A percentile compares a stretch with the other conserved stretches of the same genome.
Conservation (phyloP, 352 stramenopile species). For the Pelagophyceae sp. region DNA sequence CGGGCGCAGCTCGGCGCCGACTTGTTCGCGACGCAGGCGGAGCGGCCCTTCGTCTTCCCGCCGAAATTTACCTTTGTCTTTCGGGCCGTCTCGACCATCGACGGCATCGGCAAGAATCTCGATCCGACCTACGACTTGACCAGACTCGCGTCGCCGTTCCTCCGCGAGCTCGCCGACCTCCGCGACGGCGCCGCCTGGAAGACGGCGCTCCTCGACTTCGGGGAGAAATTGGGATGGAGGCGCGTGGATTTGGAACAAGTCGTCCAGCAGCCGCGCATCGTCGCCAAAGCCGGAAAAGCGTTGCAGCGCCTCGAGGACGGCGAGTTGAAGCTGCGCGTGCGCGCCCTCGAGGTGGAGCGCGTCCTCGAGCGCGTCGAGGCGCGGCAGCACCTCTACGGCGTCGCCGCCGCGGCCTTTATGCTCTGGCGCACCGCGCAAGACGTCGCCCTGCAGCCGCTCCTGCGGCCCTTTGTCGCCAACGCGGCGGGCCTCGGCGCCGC, state of each 20-base stretch:
- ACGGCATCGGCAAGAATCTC: conserved; percentile 74
- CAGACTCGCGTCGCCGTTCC: conserved; percentile 58
- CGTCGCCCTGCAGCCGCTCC: neutral
- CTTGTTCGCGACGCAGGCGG: conserved; percentile 63
- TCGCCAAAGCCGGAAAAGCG: conserved; percentile 50
- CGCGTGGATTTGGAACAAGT: conserved; percentile 60
- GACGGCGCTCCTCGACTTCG: conserved; percentile 38
- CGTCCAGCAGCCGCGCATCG: conserved; percentile 55
- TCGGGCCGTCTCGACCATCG: conserved; percentile 66
- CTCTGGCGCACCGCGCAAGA: neutral
- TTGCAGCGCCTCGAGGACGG: conserved; percentile 55
- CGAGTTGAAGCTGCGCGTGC: conserved; percentile 67
- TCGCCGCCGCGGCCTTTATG: neutral
- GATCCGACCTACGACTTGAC: conserved; percentile 70
- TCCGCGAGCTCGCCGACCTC: conserved; percentile 72
- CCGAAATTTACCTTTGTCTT: conserved; percentile 77
- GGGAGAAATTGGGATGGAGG: conserved; percentile 38
- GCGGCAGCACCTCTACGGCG: conserved; percentile 37
- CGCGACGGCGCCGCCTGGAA: conserved; percentile 63
- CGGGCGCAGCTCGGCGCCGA: conserved; percentile 60
- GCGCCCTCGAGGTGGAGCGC: conserved; percentile 62
- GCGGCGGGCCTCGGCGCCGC: neutral
- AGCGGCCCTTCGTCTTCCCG: conserved; percentile 71
- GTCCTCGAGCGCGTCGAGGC: conserved; percentile 57
- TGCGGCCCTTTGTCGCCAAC: neutral